phyloP scores from a whole-genome alignment of 2,329 filamentous ascomycete genomes.

The Ciborinia camelliae region DNA sequence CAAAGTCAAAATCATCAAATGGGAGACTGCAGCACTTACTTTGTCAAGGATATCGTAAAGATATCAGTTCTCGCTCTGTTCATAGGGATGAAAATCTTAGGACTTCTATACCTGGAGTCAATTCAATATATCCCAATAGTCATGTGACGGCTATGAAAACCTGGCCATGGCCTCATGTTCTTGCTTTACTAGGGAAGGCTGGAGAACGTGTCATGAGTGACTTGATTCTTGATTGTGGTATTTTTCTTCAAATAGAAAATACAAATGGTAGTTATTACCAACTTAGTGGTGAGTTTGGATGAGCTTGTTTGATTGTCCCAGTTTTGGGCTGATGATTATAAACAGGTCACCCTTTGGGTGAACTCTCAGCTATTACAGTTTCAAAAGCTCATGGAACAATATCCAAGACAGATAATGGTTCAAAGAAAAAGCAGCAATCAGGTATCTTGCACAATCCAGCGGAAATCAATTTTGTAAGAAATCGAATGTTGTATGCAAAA shows the following conservation, averaged over 20 bases:
- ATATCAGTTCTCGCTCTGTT: conserved; percentile 28
- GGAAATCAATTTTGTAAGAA: conserved; percentile 71
- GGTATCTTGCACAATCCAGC: conserved; percentile 42
- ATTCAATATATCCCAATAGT: conserved; percentile 62
- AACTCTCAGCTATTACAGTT: conserved; percentile 29
- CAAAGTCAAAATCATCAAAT: conserved; percentile 46
- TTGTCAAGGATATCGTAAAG: conserved; percentile 74
- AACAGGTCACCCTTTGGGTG: conserved; percentile 33
- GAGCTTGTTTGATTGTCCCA: conserved; percentile 5
- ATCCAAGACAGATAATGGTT: background rate
- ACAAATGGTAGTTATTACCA: conserved; percentile 70
- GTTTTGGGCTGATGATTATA: conserved; percentile 19
- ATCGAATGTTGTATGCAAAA: conserved; percentile 80
- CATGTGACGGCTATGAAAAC: conserved; percentile 67
- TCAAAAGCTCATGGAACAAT: background rate
- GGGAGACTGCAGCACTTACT: conserved; percentile 69
- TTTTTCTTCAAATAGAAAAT: conserved; percentile 64
- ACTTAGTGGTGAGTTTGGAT: conserved; percentile 60
- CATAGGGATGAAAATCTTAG: conserved; percentile 33
- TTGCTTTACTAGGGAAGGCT: conserved; percentile 68
- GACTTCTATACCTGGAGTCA: conserved; percentile 62
- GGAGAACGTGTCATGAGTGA: conserved; percentile 76
- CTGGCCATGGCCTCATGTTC: conserved; percentile 70
- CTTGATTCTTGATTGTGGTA: conserved; percentile 70
- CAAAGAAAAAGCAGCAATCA: background rate